These are phyloP conservation scores for Arachnomyces sp. DNA, from an alignment of 2,329 filamentous ascomycete genomes.

Conservation along the genomic window DNA sequence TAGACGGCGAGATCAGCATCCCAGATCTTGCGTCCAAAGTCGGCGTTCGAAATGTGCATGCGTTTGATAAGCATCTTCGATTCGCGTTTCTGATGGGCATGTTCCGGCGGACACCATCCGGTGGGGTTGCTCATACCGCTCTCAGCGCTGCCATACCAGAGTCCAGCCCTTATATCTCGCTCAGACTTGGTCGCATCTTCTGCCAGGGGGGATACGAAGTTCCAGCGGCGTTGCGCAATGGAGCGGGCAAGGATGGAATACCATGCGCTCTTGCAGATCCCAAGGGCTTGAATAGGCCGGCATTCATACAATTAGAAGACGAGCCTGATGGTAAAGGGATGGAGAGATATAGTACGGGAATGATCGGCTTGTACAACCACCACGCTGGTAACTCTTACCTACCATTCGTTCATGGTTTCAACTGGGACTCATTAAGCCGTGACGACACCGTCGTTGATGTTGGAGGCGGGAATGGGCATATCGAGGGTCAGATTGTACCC, in stretches of 20 bases:
- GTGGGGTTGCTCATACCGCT: neutral
- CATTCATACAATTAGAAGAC: neutral
- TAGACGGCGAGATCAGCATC: neutral
- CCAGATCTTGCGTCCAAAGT: slow-evolving; percentile 1
- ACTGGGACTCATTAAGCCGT: neutral
- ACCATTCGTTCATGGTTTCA: neutral
- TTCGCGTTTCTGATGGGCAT: slow-evolving; percentile 2
- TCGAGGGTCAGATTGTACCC: neutral
- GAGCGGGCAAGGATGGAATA: no score
- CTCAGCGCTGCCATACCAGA: slow-evolving; percentile 1
- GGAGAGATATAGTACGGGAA: slow-evolving; percentile 1
- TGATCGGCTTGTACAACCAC: neutral
- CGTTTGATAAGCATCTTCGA: neutral
- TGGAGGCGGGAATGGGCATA: slow-evolving; percentile 3
- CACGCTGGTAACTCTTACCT: neutral
- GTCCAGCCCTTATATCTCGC: slow-evolving; percentile 1
- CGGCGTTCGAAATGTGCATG: neutral
- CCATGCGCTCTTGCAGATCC: no score
- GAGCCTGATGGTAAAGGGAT: slow-evolving; percentile 1
- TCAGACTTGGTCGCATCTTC: neutral
- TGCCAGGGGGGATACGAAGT: neutral
- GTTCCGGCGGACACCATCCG: neutral
- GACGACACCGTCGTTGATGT: neutral
- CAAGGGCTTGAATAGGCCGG: no score
- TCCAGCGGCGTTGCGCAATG: neutral